These are phyloP conservation scores for Intubia oerlemansii DNA, from an alignment of 2,329 filamentous ascomycete genomes.

Conservation along the genomic window DNA sequence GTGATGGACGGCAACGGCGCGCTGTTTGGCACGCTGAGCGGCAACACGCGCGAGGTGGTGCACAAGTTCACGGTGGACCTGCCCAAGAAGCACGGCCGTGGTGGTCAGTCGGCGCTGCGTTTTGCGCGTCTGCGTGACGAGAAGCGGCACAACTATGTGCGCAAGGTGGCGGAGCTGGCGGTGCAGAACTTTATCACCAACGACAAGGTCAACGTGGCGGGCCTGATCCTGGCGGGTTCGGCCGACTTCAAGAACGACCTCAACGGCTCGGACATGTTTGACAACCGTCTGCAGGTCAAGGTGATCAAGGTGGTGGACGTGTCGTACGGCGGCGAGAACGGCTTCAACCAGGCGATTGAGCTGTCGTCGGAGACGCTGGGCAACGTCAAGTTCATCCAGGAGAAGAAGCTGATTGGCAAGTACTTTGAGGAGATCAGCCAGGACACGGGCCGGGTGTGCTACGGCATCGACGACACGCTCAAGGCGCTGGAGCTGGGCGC, in stretches of 20 bases:
- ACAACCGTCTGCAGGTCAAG: slow-evolving; percentile 74
- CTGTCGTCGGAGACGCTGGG: slow-evolving; percentile 83
- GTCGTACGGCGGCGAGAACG: slow-evolving; percentile 96
- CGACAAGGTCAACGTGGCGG: slow-evolving; percentile 96
- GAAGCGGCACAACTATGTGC: slow-evolving; percentile 99
- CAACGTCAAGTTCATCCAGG: slow-evolving; percentile 99
- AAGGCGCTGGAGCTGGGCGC: slow-evolving; percentile 93
- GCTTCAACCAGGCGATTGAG: slow-evolving; percentile 98
- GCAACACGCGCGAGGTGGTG: slow-evolving; percentile 88
- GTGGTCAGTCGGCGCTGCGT: slow-evolving; percentile 98
- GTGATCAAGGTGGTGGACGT: slow-evolving; percentile 99
- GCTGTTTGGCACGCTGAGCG: slow-evolving; percentile 87
- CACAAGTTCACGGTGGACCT: slow-evolving; percentile 98
- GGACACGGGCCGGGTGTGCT: slow-evolving; percentile 91
- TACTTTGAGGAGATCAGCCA: slow-evolving; percentile 99
- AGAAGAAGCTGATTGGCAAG: slow-evolving; percentile 98
- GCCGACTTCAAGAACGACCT: slow-evolving; percentile 99
- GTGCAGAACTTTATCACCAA: slow-evolving; percentile 98
- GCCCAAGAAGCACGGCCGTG: slow-evolving; percentile 99
- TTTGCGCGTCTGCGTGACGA: slow-evolving; percentile 98
- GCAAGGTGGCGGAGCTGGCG: slow-evolving; percentile 92
- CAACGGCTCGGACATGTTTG: slow-evolving; percentile 94
- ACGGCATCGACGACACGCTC: slow-evolving; percentile 91
- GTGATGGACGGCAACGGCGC: slow-evolving; percentile 99
- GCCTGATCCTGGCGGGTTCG: slow-evolving; percentile 85